These are phyloP conservation scores for Solanum clarkiae DNA, from an alignment of 257 asterid genomes.

Conservation along the genomic window DNA sequence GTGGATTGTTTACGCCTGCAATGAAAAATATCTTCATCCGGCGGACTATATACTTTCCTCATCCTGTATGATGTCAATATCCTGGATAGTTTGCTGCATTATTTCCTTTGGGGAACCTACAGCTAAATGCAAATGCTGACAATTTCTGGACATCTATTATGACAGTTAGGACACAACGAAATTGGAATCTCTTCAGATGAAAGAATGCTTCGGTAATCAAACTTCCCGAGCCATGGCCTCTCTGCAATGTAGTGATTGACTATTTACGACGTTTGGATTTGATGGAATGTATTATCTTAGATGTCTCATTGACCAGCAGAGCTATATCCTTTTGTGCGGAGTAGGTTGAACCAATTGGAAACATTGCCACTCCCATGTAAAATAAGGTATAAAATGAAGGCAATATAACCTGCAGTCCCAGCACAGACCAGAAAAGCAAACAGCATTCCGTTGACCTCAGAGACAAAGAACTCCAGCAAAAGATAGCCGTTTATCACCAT, in stretches of 20 bases:
- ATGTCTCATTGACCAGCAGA: constrained; percentile 11
- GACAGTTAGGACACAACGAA: neutral
- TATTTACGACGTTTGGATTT: neutral
- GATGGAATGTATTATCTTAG: neutral
- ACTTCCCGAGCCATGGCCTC: neutral
- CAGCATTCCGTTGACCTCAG: constrained; percentile 59
- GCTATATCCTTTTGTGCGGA: constrained; percentile 23
- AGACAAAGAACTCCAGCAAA: constrained; percentile 63
- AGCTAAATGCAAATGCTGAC: neutral
- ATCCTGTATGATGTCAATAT: neutral
- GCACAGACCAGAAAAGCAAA: constrained; percentile 41
- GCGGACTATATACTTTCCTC: neutral
- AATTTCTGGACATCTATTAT: neutral
- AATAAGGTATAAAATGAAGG: constrained; percentile 65
- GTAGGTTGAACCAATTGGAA: constrained; percentile 28
- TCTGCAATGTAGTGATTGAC: neutral
- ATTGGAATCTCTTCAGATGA: neutral
- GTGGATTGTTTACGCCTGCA: neutral
- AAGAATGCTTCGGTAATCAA: neutral
- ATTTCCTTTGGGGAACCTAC: neutral
- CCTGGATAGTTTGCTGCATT: neutral
- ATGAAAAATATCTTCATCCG: neutral
- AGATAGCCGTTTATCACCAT: constrained; percentile 88
- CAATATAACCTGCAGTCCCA: constrained; percentile 53
- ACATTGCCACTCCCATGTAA: constrained; percentile 36